These are phyloP conservation scores for Curvularia sp. DNA, from an alignment of 2,329 filamentous ascomycete genomes.

Conservation along the genomic window DNA sequence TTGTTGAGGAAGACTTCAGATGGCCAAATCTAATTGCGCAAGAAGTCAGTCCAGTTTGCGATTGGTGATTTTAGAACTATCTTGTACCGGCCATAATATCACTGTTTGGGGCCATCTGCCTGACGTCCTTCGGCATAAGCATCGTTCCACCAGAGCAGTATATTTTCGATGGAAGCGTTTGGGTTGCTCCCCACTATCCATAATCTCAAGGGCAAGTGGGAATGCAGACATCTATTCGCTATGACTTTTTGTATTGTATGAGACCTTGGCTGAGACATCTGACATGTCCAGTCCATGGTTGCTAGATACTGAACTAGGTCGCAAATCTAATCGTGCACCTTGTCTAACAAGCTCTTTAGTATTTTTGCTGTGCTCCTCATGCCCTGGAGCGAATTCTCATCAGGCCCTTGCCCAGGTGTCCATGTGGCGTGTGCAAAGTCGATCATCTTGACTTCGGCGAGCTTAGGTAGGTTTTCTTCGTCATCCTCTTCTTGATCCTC, in stretches of 20 bases:
- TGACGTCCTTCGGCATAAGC: background rate
- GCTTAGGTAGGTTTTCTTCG: slow-evolving; percentile 62
- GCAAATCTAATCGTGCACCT: slow-evolving; percentile 32
- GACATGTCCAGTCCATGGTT: background rate
- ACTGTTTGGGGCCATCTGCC: background rate
- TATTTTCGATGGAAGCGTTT: background rate
- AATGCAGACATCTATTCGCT: background rate
- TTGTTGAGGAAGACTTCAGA: too few species aligned
- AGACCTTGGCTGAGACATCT: background rate
- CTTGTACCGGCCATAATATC: too few species aligned
- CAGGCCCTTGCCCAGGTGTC: slow-evolving; percentile 80
- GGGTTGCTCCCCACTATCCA: background rate
- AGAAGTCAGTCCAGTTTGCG: too few species aligned
- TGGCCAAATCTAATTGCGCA: too few species aligned
- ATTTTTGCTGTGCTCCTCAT: slow-evolving; percentile 75
- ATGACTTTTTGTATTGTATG: background rate
- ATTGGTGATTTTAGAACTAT: too few species aligned
- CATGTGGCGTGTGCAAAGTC: slow-evolving; percentile 95
- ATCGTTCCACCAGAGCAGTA: background rate
- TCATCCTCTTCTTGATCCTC: slow-evolving; percentile 56
- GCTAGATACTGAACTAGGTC: background rate
- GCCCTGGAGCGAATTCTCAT: slow-evolving; percentile 81
- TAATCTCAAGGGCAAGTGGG: background rate
- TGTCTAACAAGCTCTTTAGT: slow-evolving; percentile 67
- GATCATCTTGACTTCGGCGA: slow-evolving; percentile 85